Evolutionary conservation across 768 basidiomycete species (phyloP), one percentile per base, ranked within the genome.

Genomic region (Hydnum rufescens): DNA sequence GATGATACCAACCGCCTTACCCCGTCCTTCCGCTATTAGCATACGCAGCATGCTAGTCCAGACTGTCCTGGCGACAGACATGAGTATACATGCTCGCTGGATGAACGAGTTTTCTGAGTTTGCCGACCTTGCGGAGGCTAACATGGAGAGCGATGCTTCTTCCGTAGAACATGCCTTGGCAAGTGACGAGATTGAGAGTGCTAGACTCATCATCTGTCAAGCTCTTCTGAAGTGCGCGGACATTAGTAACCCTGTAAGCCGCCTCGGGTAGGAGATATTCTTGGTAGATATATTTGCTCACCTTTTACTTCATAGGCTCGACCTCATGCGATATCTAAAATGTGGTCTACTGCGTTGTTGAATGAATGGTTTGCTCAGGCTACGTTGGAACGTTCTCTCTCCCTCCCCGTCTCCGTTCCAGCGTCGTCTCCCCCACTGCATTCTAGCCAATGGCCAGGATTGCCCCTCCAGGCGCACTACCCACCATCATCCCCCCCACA

Each of bases 211-310:
- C 51, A 64, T 89, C 23, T 93, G 87, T 62, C 89, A 96, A 60
- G 83, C 84, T 2, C 67, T 99, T 50, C 78, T 99, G 64, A 97
- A 99, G 66, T 95, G 92, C 61, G 90, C 93, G 18, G 95, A 99
- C 67, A 97, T 99, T 61, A 90, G 87, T 63, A 99, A 99, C 64
- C 93, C 95, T 16, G 90, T 95, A 63, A 58, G 90, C 75, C 13
- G 31, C 6, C 36, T 42, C 18, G 18, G 8, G 1, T 36, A 39
- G 42, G 28, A 19, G 3, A 49, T 25, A 34, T 44, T 50, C 51
- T 23, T 59, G 18, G 13, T 19, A 32, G 31, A 39, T 32, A 13
- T 26, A 4, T 22, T 19, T 32, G 32, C 32, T 4, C 32, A 49
- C 34, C 51, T 25, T 52, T 31, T 6, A 51, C 46, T 4, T 53